These are phyloP conservation scores for Nakaseomyces delphensis DNA, from an alignment of 1,139 yeast species.

Conservation along the genomic window DNA sequence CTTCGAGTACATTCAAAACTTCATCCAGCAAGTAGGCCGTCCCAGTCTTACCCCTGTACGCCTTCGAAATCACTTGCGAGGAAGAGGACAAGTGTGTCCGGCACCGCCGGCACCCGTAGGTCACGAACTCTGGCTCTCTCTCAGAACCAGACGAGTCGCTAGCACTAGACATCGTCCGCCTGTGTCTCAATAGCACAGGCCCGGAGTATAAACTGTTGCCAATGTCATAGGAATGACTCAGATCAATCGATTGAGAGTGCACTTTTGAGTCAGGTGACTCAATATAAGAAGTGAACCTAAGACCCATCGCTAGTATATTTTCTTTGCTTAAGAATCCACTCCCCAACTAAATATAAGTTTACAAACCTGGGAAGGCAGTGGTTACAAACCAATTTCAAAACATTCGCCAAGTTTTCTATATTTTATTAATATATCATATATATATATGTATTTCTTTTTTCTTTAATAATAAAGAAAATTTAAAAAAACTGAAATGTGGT, in stretches of 20 bases:
- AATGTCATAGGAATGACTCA: conserved; percentile 1
- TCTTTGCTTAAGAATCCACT: too few relatives aligned
- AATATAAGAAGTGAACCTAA: conserved; percentile 34
- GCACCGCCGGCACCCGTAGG: conserved; percentile 37
- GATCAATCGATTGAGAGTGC: not conserved
- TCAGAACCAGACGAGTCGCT: not conserved
- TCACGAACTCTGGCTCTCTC: conserved; percentile 10
- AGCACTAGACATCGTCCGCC: not conserved
- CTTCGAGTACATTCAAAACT: conserved; percentile 34
- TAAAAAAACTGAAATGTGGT: too few relatives aligned
- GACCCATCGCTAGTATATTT: too few relatives aligned
- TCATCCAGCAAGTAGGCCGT: conserved; percentile 36
- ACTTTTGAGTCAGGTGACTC: conserved; percentile 25
- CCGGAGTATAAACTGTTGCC: conserved; percentile 4
- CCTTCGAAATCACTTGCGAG: conserved; percentile 35
- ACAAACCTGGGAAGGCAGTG: too few relatives aligned
- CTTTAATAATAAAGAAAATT: too few relatives aligned
- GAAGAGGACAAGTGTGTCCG: conserved; percentile 38
- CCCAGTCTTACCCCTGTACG: conserved; percentile 38
- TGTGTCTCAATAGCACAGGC: conserved; percentile 1
- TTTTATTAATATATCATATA: too few relatives aligned
- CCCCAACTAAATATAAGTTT: too few relatives aligned
- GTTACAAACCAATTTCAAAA: too few relatives aligned
- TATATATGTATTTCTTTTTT: too few relatives aligned
- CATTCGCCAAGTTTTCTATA: too few relatives aligned